phyloP scores from a whole-genome alignment of 2,329 filamentous ascomycete species.

The Neofusicoccum cordaticola region DNA sequence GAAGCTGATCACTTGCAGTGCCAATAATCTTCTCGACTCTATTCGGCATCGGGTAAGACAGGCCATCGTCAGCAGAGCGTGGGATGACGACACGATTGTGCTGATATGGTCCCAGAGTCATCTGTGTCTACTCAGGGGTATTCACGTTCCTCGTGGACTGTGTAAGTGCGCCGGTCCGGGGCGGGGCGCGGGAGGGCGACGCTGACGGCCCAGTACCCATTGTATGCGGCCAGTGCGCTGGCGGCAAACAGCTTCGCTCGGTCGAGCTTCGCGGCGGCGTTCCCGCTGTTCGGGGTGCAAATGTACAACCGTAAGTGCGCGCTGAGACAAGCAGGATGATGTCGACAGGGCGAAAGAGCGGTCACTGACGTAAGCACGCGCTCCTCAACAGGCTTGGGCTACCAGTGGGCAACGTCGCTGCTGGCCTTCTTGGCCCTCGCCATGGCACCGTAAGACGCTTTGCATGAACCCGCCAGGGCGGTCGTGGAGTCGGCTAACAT shows the following conservation, averaged over 20 bases:
- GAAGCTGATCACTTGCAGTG: conserved; percentile 40
- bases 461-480: conserved; percentile 23
- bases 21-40: conserved; percentile 50
- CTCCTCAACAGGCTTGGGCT: conserved; percentile 40
- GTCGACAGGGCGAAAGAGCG: conserved; percentile 36
- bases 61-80: conserved; percentile 5
- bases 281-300: conserved; percentile 49
- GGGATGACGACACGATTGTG: conserved; percentile 12
- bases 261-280: conserved; percentile 48
- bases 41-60: conserved; percentile 45
- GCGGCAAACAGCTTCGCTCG: conserved; percentile 52
- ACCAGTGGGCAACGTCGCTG: conserved; percentile 50
- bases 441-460: conserved; percentile 44
- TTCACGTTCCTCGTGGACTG: conserved; percentile 81
- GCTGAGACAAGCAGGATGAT: conserved; percentile 20
- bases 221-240: conserved; percentile 50
- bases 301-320: conserved; percentile 49
- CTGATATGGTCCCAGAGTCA: conserved; percentile 51
- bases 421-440: conserved; percentile 49
- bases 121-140: conserved; percentile 77
- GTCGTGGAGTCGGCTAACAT: conserved; percentile 32
- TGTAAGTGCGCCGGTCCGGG: conserved; percentile 35
- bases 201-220: conserved; percentile 40
- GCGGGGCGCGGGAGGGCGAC: conserved; percentile 15
- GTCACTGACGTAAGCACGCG: conserved; percentile 40